A percentile compares a stretch with the other conserved stretches of the same genome.
Evolutionary conservation across 495 filamentous ascomycete genomes (phyloP).

Genomic region (Aspergillus funiculosus): DNA sequence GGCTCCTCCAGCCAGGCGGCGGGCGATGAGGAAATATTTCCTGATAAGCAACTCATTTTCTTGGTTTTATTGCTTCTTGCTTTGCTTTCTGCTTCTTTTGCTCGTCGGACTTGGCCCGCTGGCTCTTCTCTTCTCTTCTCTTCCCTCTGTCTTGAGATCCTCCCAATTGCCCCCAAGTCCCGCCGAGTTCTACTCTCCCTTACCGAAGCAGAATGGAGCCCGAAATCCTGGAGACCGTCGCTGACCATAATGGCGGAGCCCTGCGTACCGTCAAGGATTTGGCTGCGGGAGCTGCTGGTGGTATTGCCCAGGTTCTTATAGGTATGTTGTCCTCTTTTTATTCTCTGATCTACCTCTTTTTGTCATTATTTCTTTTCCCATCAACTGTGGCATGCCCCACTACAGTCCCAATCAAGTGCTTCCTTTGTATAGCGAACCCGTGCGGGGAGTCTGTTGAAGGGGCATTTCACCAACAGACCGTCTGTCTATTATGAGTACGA

Average conservation of each 20-base stretch:
- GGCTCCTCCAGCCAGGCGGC: neutral
- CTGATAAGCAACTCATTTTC: conserved; percentile 25
- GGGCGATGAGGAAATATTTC: conserved; percentile 15
- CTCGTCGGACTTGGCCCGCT: neutral
- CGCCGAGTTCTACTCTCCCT: neutral
- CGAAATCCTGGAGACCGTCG: conserved; percentile 37
- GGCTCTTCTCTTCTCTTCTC: neutral
- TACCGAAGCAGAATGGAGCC: conserved; percentile 28
- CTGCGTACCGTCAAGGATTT: conserved; percentile 80
- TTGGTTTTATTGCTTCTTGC: conserved; percentile 9
- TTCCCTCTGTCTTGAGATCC: neutral
- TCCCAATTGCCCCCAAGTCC: conserved; percentile 1
- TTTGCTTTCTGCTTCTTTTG: conserved; percentile 7
- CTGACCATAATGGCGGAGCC: conserved; percentile 36
- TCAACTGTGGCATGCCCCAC: neutral
- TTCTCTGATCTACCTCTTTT: neutral
- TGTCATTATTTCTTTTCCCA: neutral
- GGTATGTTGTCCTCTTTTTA: conserved; percentile 52
- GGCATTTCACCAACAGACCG: too few relatives aligned
- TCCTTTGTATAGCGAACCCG: too few relatives aligned
- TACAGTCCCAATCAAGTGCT: neutral
- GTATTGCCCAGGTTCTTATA: conserved; percentile 88
- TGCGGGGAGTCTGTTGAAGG: too few relatives aligned
- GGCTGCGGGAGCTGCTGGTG: conserved; percentile 83
- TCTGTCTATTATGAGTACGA: too few relatives aligned